Evolutionary conservation across 2,329 filamentous ascomycete genomes (phyloP).

Genomic region (Nannizzia gypsea): DNA sequence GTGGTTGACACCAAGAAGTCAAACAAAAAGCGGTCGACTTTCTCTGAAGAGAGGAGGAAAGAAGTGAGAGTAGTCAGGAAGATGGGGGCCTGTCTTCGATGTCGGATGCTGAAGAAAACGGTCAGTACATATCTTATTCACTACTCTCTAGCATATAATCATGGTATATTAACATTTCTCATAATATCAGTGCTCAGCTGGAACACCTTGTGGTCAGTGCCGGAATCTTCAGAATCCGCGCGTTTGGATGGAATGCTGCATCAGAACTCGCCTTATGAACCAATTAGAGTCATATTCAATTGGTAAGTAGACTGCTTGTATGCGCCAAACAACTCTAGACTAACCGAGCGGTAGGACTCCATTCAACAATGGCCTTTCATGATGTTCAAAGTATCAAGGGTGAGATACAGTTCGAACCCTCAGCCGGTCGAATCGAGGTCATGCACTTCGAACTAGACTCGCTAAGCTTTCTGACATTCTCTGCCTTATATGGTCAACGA

Average conservation of each 20-base stretch:
- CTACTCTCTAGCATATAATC: background rate
- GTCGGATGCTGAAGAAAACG: constrained; percentile 53
- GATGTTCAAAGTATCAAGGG: constrained; percentile 39
- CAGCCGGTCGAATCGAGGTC: constrained; percentile 43
- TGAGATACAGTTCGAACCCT: constrained; percentile 38
- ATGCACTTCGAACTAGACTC: constrained; percentile 44
- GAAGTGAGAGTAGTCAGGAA: constrained; percentile 50
- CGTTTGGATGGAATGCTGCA: constrained; percentile 49
- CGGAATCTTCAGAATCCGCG: constrained; percentile 48
- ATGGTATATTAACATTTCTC: constrained; percentile 1
- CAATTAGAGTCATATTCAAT: constrained; percentile 48
- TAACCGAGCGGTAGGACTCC: constrained; percentile 27
- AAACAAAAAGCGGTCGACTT: constrained; percentile 43
- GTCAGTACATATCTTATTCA: constrained; percentile 19
- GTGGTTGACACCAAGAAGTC: constrained; percentile 22
- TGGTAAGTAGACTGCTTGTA: constrained; percentile 22
- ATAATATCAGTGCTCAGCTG: constrained; percentile 41
- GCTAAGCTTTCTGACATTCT: constrained; percentile 38
- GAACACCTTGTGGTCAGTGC: constrained; percentile 49
- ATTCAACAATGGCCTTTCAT: constrained; percentile 42
- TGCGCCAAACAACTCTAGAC: background rate
- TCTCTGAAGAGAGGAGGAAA: constrained; percentile 44
- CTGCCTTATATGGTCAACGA: constrained; percentile 30
- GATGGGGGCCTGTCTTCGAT: constrained; percentile 49
- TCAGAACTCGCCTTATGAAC: constrained; percentile 47